Evolutionary conservation across 2,329 filamentous ascomycete species (phyloP).

Genomic region (Fusarium nisikadoi): DNA sequence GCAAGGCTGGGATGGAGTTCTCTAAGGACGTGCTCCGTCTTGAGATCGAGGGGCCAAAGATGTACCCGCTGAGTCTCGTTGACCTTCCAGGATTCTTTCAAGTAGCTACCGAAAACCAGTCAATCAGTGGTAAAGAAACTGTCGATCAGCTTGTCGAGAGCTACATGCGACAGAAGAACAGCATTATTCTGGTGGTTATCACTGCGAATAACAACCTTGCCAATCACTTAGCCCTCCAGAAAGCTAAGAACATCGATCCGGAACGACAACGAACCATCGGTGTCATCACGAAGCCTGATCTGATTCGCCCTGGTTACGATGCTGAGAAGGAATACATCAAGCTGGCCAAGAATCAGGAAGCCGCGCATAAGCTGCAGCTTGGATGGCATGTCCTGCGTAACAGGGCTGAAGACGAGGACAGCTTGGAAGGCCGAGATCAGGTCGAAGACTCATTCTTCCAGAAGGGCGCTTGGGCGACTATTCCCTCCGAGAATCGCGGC

Average conservation of each 20-base stretch:
- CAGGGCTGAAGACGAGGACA: conserved; percentile 48
- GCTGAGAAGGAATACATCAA: conserved; percentile 56
- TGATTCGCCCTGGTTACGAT: conserved; percentile 27
- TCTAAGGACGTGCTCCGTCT: conserved; percentile 59
- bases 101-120: conserved; percentile 47
- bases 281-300: conserved; percentile 67
- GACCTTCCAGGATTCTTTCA: conserved; percentile 63
- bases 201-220: conserved; percentile 61
- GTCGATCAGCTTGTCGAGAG: conserved; percentile 54
- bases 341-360: conserved; percentile 49
- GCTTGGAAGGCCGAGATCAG: conserved; percentile 44
- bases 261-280: conserved; percentile 61
- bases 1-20: conserved; percentile 48
- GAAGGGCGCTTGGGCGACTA: conserved; percentile 40
- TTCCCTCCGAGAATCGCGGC: conserved; percentile 8
- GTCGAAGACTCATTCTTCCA: conserved; percentile 49
- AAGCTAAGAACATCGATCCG: conserved; percentile 56
- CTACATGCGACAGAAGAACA: conserved; percentile 68
- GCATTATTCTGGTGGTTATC: conserved; percentile 67
- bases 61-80: conserved; percentile 62
- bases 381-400: conserved; percentile 68
- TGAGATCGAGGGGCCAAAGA: conserved; percentile 56
- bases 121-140: conserved; percentile 44
- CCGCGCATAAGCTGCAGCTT: conserved; percentile 48
- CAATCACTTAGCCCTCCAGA: conserved; percentile 62